These are phyloP conservation scores for Moesziomyces sp. DNA, from an alignment of 1,284 basidiomycete species.

Conservation along the genomic window DNA sequence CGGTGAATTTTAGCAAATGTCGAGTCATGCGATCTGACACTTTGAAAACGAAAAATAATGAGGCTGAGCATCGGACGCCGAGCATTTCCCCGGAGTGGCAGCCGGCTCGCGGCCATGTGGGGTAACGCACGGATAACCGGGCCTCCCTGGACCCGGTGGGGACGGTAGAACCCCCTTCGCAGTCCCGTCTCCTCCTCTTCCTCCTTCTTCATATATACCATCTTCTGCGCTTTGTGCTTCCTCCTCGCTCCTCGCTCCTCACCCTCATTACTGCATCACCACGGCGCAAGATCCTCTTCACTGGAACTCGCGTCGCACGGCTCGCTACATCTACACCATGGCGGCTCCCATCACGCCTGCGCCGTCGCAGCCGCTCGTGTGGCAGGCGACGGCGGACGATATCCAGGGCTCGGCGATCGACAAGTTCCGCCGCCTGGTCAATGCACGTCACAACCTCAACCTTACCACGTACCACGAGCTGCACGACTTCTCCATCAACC, in stretches of 20 bases:
- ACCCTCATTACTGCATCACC: no score
- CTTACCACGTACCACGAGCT: constrained; percentile 47
- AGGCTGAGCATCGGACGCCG: no score
- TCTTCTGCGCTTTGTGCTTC: no score
- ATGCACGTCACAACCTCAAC: constrained; percentile 31
- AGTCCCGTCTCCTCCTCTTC: no score
- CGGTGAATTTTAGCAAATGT: no score
- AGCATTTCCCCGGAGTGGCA: background rate
- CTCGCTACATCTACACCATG: constrained; percentile 2
- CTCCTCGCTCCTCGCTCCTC: no score
- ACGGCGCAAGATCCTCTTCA: background rate
- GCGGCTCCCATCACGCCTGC: constrained; percentile 6
- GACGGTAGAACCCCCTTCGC: background rate
- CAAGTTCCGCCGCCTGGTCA: constrained; percentile 49
- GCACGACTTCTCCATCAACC: constrained; percentile 46
- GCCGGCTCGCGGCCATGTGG: constrained; percentile 7
- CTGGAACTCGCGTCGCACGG: background rate
- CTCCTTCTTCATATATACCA: background rate
- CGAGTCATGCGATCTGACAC: no score
- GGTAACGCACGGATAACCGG: constrained; percentile 1
- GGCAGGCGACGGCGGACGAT: constrained; percentile 28
- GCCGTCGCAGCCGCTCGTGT: constrained; percentile 35
- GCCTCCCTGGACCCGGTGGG: background rate
- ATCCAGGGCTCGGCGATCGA: constrained; percentile 33
- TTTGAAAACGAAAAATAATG: no score